Percentiles rank a stretch among this genome's conserved stretches.
Evolutionary conservation across 2,329 filamentous ascomycete genomes (phyloP).

Genomic region (Metarhizium sp.): DNA sequence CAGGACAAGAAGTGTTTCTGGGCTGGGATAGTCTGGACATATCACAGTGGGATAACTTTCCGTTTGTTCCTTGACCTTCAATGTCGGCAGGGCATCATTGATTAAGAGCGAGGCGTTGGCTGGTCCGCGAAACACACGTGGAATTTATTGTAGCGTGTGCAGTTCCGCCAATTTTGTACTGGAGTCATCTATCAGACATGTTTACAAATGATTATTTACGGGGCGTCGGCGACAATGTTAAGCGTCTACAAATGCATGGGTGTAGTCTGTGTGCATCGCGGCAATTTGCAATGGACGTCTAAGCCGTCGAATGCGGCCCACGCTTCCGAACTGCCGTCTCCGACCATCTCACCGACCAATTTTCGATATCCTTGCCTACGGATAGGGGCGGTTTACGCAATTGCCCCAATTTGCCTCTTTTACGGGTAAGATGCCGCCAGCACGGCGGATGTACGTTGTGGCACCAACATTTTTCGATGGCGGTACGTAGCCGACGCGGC

Average conservation of each 20-base stretch:
- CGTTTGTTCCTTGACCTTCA: constrained; percentile 9
- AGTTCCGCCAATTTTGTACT: too few species aligned
- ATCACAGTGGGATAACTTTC: constrained; percentile 23
- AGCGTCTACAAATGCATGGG: too few species aligned
- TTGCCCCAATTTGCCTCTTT: not conserved
- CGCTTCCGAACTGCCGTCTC: too few species aligned
- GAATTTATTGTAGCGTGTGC: too few species aligned
- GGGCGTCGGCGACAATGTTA: too few species aligned
- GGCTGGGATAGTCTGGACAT: constrained; percentile 21
- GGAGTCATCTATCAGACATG: too few species aligned
- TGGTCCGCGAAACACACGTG: too few species aligned
- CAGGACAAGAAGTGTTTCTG: constrained; percentile 11
- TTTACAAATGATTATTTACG: too few species aligned
- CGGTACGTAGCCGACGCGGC: constrained; percentile 1
- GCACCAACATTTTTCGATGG: not conserved
- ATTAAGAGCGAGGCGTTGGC: not conserved
- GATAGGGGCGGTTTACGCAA: not conserved
- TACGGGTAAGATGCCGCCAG: not conserved
- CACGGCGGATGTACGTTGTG: not conserved
- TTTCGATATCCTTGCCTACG: not conserved
- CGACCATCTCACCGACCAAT: too few species aligned
- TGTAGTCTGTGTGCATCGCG: too few species aligned
- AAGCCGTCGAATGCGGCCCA: too few species aligned
- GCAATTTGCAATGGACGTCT: too few species aligned
- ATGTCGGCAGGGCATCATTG: not conserved